Evolutionary conservation across 2,329 filamentous ascomycete genomes (phyloP).

Genomic region (Xylaria sp.): DNA sequence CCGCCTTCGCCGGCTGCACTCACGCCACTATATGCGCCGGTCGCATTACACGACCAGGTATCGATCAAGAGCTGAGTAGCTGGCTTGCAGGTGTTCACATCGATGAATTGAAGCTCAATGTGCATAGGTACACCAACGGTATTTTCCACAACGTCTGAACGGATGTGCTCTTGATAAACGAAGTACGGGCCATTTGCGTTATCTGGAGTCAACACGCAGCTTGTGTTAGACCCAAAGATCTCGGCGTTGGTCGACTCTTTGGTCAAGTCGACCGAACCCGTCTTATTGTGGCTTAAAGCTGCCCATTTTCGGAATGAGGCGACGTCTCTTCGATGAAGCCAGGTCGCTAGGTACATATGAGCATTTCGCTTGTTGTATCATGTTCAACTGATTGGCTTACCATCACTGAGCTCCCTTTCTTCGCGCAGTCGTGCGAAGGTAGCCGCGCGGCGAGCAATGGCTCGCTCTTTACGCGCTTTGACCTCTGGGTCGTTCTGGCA

Average conservation of each 20-base stretch:
- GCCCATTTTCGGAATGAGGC: constrained; percentile 54
- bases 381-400: constrained; percentile 36
- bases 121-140: constrained; percentile 55
- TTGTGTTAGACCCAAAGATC: constrained; percentile 57
- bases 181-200: constrained; percentile 59
- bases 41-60: constrained; percentile 61
- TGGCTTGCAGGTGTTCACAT: constrained; percentile 58
- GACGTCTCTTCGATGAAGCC: constrained; percentile 52
- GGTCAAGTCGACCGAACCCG: constrained; percentile 48
- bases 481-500: constrained; percentile 54
- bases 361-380: constrained; percentile 1
- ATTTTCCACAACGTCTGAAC: constrained; percentile 55
- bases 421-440: constrained; percentile 54
- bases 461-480: constrained; percentile 53
- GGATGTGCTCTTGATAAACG: constrained; percentile 56
- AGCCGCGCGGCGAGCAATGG: constrained; percentile 54
- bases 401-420: constrained; percentile 47
- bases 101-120: constrained; percentile 59
- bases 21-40: constrained; percentile 57
- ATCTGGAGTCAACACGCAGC: constrained; percentile 57
- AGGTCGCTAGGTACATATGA: constrained; percentile 37
- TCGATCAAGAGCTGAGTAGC: constrained; percentile 55
- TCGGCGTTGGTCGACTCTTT: constrained; percentile 48
- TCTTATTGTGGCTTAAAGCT: constrained; percentile 54
- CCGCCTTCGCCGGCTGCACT: constrained; percentile 48